phyloP scores from a whole-genome alignment of 73 alveolate species.

The Effrenium voratum region DNA sequence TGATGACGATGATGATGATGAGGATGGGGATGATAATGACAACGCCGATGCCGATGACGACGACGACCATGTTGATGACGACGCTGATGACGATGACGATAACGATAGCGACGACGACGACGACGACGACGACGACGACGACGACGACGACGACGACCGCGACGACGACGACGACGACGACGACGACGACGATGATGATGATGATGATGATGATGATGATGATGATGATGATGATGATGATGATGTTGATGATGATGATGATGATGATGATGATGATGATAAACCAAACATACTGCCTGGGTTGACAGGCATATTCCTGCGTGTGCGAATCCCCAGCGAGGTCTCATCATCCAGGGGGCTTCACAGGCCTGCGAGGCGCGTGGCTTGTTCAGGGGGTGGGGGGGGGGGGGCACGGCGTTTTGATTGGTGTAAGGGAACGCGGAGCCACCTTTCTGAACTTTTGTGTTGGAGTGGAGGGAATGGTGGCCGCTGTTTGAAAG shows the following conservation, averaged over 20 bases:
- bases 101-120: background rate
- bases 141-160: background rate
- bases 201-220: background rate
- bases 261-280: too few relatives aligned
- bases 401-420: too few relatives aligned
- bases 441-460: too few relatives aligned
- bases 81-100: background rate
- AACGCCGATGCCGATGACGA: background rate
- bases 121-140: background rate
- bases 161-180: background rate
- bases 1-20: background rate
- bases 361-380: constrained; percentile 60
- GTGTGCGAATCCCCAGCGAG: background rate
- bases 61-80: background rate
- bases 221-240: background rate
- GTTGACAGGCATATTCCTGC: too few relatives aligned
- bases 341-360: constrained; percentile 33
- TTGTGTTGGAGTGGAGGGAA: too few relatives aligned
- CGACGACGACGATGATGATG: background rate
- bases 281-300: too few relatives aligned
- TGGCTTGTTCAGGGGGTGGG: too few relatives aligned
- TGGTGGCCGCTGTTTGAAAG: too few relatives aligned
- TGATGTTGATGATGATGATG: too few relatives aligned
- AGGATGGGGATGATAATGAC: background rate
- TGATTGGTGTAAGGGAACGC: too few relatives aligned